These are phyloP conservation scores for Coemansia sp. DNA, from an alignment of 192 early-diverging fungal species.

Conservation along the genomic window DNA sequence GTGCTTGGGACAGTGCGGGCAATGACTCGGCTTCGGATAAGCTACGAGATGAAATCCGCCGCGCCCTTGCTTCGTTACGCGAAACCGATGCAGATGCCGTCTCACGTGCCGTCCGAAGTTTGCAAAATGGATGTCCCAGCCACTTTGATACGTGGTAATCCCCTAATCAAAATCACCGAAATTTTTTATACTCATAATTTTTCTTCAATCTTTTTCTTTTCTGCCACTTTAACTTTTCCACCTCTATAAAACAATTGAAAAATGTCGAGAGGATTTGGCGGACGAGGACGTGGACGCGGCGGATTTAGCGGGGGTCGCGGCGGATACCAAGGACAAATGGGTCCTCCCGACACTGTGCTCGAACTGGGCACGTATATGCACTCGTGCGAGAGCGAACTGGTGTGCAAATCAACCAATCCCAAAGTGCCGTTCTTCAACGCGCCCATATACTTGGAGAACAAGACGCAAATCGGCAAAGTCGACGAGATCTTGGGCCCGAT, in stretches of 20 bases:
- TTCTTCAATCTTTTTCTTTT: background rate
- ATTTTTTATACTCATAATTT: background rate
- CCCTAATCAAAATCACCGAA: background rate
- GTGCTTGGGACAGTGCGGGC: constrained; percentile 18
- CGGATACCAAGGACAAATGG: constrained; percentile 50
- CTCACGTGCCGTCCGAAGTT: background rate
- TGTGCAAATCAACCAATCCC: constrained; percentile 82
- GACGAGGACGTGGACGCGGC: constrained; percentile 38
- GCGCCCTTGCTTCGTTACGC: background rate
- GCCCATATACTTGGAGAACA: constrained; percentile 96
- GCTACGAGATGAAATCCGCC: background rate
- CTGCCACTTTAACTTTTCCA: too few relatives aligned
- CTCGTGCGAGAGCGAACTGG: constrained; percentile 96
- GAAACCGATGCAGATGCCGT: background rate
- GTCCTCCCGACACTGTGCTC: constrained; percentile 77
- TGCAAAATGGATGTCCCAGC: background rate
- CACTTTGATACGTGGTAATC: background rate
- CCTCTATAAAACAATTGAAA: background rate
- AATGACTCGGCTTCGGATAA: background rate
- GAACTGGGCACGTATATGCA: constrained; percentile 90
- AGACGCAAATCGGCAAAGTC: constrained; percentile 98
- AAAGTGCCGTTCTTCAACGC: constrained; percentile 99
- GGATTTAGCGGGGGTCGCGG: constrained; percentile 44
- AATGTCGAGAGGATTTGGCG: constrained; percentile 49
- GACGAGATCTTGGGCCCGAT: constrained; percentile 98